Evolutionary conservation across 2,329 filamentous ascomycete species (phyloP).

Genomic region (Hirsutella minnesotensis): DNA sequence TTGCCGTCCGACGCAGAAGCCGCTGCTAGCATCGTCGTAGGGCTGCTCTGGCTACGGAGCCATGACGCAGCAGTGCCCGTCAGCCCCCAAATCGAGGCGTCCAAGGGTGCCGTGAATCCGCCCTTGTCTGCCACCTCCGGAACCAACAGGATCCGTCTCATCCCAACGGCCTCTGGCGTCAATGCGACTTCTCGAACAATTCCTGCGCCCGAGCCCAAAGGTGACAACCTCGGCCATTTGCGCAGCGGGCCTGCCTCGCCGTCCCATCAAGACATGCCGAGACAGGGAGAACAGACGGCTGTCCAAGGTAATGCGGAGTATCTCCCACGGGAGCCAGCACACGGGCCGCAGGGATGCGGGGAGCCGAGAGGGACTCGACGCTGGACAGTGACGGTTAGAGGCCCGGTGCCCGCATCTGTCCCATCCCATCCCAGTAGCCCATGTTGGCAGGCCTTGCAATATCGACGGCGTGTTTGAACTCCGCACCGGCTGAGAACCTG

Average conservation of each 20-base stretch:
- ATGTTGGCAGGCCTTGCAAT: too few species aligned
- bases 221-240: neutral
- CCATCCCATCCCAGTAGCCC: neutral
- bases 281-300: neutral
- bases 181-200: conserved; percentile 4
- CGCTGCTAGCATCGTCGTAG: neutral
- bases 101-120: neutral
- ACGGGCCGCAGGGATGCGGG: neutral
- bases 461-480: neutral
- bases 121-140: neutral
- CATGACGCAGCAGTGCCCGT: neutral
- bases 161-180: neutral
- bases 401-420: too few species aligned
- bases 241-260: neutral
- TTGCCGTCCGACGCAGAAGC: neutral
- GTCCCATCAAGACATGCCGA: neutral
- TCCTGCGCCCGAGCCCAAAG: neutral
- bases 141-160: neutral
- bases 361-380: neutral
- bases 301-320: neutral
- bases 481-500: neutral
- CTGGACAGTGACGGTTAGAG: neutral
- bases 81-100: neutral
- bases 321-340: neutral
- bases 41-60: neutral